Conservation (phyloP, 148 eudicot genomes). For the Fagopyrum homotropicum region DNA sequence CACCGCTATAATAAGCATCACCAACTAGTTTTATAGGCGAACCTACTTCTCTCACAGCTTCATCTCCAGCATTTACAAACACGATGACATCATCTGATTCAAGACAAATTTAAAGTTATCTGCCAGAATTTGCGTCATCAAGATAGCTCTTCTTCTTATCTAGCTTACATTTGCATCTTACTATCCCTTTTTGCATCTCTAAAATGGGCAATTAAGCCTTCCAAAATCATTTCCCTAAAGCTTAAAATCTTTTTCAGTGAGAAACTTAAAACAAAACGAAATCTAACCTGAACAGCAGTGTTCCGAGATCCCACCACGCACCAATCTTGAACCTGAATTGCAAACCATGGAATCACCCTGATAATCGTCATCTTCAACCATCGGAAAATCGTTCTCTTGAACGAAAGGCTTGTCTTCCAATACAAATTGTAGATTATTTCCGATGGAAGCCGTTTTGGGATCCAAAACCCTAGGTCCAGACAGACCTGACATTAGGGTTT, state of each 20-base stretch:
- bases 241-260: not conserved
- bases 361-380: conserved; percentile 47
- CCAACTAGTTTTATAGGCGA: conserved; percentile 38
- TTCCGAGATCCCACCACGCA: conserved; percentile 46
- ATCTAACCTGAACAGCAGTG: conserved; percentile 46
- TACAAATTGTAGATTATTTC: not conserved
- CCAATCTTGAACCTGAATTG: conserved; percentile 41
- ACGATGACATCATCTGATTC: conserved; percentile 60
- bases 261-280: conserved; percentile 4
- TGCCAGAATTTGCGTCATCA: not conserved
- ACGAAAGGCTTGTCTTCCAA: not conserved
- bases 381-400: conserved; percentile 18
- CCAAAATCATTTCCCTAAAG: not conserved
- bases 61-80: conserved; percentile 78
- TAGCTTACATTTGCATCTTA: not conserved
- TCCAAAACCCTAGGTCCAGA: conserved; percentile 24
- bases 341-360: conserved; percentile 52
- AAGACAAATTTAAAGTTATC: conserved; percentile 10
- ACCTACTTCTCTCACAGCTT: conserved; percentile 29
- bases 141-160: not conserved
- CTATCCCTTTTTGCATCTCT: not conserved
- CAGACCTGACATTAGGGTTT: conserved; percentile 30
- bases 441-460: conserved; percentile 18
- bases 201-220: not conserved
- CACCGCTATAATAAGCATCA: conserved; percentile 66